These are phyloP conservation scores for Tephrocybe sp. DNA, from an alignment of 768 basidiomycete genomes.

Conservation along the genomic window DNA sequence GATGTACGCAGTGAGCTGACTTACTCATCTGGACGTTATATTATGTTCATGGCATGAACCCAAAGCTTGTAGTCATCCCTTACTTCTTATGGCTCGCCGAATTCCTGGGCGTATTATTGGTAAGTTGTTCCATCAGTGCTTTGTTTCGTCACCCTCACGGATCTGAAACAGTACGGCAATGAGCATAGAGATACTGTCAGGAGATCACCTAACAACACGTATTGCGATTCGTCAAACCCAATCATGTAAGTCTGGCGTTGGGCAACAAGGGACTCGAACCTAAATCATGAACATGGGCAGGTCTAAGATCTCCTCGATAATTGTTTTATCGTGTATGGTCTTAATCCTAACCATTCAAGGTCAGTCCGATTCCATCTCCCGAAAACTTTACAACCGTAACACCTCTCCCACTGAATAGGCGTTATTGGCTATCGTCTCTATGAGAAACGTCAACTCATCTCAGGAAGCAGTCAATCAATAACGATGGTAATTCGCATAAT, in stretches of 20 bases:
- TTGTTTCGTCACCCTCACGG: background rate
- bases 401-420: slow-evolving; percentile 8
- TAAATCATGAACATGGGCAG: slow-evolving; percentile 7
- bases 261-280: background rate
- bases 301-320: slow-evolving; percentile 24
- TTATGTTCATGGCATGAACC: background rate
- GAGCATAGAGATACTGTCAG: slow-evolving; percentile 19
- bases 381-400: background rate
- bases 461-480: slow-evolving; percentile 13
- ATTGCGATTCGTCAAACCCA: slow-evolving; percentile 24
- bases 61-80: slow-evolving; percentile 24
- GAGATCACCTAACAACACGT: slow-evolving; percentile 26
- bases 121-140: slow-evolving; percentile 5
- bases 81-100: slow-evolving; percentile 24
- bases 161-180: slow-evolving; percentile 20
- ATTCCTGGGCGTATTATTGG: slow-evolving; percentile 22
- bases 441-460: slow-evolving; percentile 16
- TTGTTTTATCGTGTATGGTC: slow-evolving; percentile 20
- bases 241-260: slow-evolving; percentile 13
- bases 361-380: background rate
- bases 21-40: background rate
- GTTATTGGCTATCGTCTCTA: slow-evolving; percentile 23
- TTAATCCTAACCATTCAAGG: slow-evolving; percentile 22
- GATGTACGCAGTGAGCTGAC: slow-evolving; percentile 20
- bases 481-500: slow-evolving; percentile 27